A percentile compares a stretch with the other conserved stretches of the same genome.
phyloP scores from a whole-genome alignment of 345 rosid species.

The Geranium brycei region DNA sequence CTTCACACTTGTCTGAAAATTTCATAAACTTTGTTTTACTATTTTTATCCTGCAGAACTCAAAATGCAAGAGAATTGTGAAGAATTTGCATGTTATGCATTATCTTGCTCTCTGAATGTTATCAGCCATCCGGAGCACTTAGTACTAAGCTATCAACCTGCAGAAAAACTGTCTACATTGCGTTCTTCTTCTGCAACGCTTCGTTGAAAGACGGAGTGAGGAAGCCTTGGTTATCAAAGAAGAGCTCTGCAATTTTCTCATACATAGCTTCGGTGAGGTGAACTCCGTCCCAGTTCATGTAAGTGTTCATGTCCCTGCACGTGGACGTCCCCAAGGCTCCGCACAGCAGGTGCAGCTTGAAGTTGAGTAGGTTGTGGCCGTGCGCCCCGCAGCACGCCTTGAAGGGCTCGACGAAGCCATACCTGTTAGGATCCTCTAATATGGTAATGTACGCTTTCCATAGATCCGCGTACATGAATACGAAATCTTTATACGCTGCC shows the following conservation, averaged over 20 bases:
- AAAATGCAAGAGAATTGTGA: no score
- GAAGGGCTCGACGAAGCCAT: slow-evolving; percentile 19
- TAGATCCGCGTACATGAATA: slow-evolving; percentile 24
- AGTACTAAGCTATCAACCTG: no score
- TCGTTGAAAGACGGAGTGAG: slow-evolving; percentile 19
- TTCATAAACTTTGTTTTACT: no score
- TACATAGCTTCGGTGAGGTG: slow-evolving; percentile 37
- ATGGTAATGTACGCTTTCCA: slow-evolving; percentile 21
- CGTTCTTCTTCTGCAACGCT: slow-evolving; percentile 8
- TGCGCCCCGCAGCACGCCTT: slow-evolving; percentile 32
- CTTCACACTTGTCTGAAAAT: no score
- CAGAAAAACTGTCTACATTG: not conserved
- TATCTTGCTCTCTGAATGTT: no score
- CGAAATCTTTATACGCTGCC: not conserved
- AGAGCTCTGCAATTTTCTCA: slow-evolving; percentile 12
- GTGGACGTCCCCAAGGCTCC: slow-evolving; percentile 13
- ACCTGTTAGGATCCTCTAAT: slow-evolving; percentile 8
- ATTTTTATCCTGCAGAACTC: no score
- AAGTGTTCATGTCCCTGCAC: slow-evolving; percentile 15
- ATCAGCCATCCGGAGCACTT: not conserved
- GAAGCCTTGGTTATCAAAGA: slow-evolving; percentile 20
- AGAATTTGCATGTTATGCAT: no score
- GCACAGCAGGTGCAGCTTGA: slow-evolving; percentile 18
- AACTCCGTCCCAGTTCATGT: slow-evolving; percentile 35
- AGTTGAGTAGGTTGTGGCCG: slow-evolving; percentile 25